Percentiles rank a stretch among this genome's conserved stretches.
These are phyloP conservation scores for Hypoxylon intermedium DNA, from an alignment of 495 filamentous ascomycete genomes.

Conservation along the genomic window DNA sequence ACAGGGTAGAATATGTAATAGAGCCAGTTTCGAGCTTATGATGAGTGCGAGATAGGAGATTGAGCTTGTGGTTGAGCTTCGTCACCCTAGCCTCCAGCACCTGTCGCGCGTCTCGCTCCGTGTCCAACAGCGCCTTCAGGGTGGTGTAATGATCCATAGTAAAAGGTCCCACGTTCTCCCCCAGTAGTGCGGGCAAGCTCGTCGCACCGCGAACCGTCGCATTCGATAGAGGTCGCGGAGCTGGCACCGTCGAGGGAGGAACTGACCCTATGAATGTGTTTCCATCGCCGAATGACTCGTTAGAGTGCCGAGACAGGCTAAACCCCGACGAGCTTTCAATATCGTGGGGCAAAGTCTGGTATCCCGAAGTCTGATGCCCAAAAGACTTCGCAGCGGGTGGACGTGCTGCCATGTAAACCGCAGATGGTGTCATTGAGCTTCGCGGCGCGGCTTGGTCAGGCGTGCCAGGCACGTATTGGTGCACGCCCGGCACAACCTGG, in stretches of 20 bases:
- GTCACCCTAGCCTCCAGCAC: constrained; percentile 59
- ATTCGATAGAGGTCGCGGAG: constrained; percentile 47
- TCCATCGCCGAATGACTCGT: constrained; percentile 53
- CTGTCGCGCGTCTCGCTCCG: constrained; percentile 57
- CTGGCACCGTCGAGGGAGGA: constrained; percentile 44
- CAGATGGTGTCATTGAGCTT: constrained; percentile 31
- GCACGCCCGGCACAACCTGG: constrained; percentile 49
- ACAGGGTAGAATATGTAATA: constrained; percentile 37
- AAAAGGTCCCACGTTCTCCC: constrained; percentile 36
- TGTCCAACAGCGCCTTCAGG: constrained; percentile 54
- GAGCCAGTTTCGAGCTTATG: constrained; percentile 34
- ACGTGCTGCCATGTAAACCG: constrained; percentile 39
- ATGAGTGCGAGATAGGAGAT: constrained; percentile 47
- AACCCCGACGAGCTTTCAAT: constrained; percentile 37
- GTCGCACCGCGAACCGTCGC: constrained; percentile 51
- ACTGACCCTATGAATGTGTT: constrained; percentile 47
- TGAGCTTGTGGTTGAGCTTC: constrained; percentile 53
- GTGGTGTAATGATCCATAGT: constrained; percentile 47
- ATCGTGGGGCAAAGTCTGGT: constrained; percentile 32
- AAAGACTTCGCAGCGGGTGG: constrained; percentile 21
- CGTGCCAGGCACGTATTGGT: constrained; percentile 37
- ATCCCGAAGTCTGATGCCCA: constrained; percentile 37
- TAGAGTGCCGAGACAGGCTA: constrained; percentile 45
- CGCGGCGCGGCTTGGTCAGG: constrained; percentile 23
- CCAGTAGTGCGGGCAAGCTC: constrained; percentile 50